Evolutionary conservation across 2,329 filamentous ascomycete species (phyloP).

Genomic region (Escovopsis sp.): DNA sequence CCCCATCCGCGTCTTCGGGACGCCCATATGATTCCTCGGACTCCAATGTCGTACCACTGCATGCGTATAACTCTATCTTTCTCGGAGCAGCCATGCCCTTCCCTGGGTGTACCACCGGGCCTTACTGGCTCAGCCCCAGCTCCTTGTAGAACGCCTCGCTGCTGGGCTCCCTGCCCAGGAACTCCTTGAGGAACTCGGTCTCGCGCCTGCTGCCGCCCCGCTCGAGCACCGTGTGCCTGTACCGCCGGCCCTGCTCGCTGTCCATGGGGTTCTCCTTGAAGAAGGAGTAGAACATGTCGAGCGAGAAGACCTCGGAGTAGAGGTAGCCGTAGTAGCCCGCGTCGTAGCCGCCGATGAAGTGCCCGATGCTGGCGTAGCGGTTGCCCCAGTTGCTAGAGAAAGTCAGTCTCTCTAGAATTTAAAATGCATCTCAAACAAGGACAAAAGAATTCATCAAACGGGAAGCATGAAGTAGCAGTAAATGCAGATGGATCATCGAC

Average conservation of each 20-base stretch:
- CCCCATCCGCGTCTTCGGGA: no score
- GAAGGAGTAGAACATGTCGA: constrained; percentile 73
- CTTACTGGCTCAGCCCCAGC: constrained; percentile 32
- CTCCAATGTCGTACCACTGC: no score
- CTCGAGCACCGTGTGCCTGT: constrained; percentile 65
- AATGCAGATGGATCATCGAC: constrained; percentile 10
- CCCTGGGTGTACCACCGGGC: no score
- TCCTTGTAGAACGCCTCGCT: constrained; percentile 71
- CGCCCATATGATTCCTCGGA: no score
- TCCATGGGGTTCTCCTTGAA: constrained; percentile 73
- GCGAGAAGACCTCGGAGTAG: constrained; percentile 64
- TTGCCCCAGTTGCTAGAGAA: constrained; percentile 50
- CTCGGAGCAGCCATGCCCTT: no score
- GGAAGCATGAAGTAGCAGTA: background rate
- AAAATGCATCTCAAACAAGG: no score
- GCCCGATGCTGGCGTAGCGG: constrained; percentile 67
- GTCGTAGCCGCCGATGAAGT: constrained; percentile 73
- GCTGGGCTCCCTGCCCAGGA: constrained; percentile 61
- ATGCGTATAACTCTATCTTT: no score
- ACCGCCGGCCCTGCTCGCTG: constrained; percentile 54
- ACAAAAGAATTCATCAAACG: background rate
- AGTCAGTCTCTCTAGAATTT: constrained; percentile 12
- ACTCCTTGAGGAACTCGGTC: constrained; percentile 66
- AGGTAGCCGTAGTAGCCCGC: constrained; percentile 70
- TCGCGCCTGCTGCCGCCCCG: constrained; percentile 66